Base-by-base conservation (phyloP, 139 green algal species). In the Pycnococcus provasolii region DNA sequence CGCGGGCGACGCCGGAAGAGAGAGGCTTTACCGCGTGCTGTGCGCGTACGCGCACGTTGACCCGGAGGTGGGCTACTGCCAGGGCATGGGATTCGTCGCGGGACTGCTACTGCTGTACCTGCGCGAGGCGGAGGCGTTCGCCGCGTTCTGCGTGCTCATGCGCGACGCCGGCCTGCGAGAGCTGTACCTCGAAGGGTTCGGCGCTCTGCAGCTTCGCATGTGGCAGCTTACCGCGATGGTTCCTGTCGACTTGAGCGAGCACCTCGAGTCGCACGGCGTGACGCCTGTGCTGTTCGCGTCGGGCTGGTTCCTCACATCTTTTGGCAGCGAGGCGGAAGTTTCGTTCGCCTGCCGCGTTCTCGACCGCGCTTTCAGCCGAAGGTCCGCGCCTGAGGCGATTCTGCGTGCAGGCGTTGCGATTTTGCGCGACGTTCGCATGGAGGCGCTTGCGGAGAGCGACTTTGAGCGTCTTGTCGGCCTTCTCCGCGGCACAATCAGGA, bases 51-150 rank as follows among this genome's bases (percentile, higher is more conserved):
- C 83, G 7, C 70, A 80, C 8, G 75, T 84, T 68, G 88, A 89
- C 67, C 72, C 81, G 1, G 26, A 60, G 26, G 82, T 92, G 26
- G 87, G 87, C 7, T 94, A 94, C 76, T 91, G 84, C 73, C 87
- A 93, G 78, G 86, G 87, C 58, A 84, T 94, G 69, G 90, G 91
- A 68, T 91, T 92, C 62, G 54, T 94, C 15, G 87, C 78, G 1
- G 88, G 82, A 3, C 68, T 67, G 41, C 75, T 95, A 72, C 68
- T 88, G 59, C 68, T 92, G 58, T 83, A 88, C 64, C 83, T 91
- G 78, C 55, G 78, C 2, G 85, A 94, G 70, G 85, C 53, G 0
- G 37, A 58, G 13, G 63, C 63, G 46, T 70, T 70, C 45, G 63
- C 63, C n/a, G 45, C 46, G 26, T 70, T 70, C 41, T 57, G 45